phyloP scores from a whole-genome alignment of 768 basidiomycete genomes.

The Nidula microcarpa region DNA sequence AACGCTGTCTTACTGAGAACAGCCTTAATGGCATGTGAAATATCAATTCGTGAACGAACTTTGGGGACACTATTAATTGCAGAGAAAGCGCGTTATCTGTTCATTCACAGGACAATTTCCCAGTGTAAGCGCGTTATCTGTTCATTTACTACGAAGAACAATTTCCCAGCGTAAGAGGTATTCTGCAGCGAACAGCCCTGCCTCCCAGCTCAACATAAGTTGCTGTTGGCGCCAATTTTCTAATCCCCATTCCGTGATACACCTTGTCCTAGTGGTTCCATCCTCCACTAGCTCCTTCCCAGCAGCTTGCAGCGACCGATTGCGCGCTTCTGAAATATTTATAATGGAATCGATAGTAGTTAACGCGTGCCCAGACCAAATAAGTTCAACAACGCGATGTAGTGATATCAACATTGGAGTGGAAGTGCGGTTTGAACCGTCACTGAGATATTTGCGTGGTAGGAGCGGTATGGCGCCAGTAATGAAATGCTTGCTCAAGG shows the following conservation, averaged over 20 bases:
- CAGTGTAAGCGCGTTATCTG: not conserved
- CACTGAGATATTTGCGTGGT: conserved; percentile 16
- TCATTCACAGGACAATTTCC: not conserved
- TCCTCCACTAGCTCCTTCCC: conserved; percentile 23
- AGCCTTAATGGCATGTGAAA: not conserved
- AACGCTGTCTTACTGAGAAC: conserved; percentile 63
- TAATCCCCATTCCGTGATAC: conserved; percentile 26
- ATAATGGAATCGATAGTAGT: conserved; percentile 25
- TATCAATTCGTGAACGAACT: not conserved
- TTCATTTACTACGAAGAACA: conserved; percentile 4
- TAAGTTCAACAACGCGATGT: conserved; percentile 29
- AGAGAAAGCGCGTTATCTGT: not conserved
- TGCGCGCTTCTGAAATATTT: conserved; percentile 35
- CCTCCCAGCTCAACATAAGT: conserved; percentile 50
- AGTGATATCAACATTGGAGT: conserved; percentile 35
- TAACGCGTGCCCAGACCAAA: conserved; percentile 20
- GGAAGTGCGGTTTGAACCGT: conserved; percentile 19
- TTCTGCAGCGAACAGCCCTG: conserved; percentile 40
- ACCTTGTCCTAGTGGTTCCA: conserved; percentile 14
- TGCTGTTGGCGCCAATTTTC: conserved; percentile 42
- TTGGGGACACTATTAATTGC: conserved; percentile 1
- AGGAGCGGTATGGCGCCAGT: conserved; percentile 43
- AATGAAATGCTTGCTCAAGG: conserved; percentile 31
- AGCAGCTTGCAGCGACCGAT: conserved; percentile 13
- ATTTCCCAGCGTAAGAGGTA: conserved; percentile 47